Base-by-base conservation (phyloP, 2,329 filamentous ascomycete species). In the Hymenoscyphus linearis region DNA sequence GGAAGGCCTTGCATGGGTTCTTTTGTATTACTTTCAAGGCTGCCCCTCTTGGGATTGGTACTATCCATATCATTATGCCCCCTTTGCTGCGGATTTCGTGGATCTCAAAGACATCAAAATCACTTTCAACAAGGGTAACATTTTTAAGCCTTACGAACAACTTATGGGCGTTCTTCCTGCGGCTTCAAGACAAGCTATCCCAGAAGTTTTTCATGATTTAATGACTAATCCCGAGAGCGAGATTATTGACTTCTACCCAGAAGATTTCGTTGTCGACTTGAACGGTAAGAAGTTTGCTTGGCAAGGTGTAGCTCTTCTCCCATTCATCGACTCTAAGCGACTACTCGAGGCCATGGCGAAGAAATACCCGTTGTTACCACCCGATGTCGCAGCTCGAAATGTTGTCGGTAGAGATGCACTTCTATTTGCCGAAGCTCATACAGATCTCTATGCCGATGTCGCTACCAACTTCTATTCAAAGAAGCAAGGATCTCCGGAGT, bases 31-130 rank as follows among this genome's bases (percentile, higher is more conserved):
- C 74, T 96, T 97, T 75, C 95, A 99, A 75, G 95, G 95, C 27
- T 99, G 95, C 70, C 92, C 95, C 25, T 97, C 92, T 0, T 99
- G 96, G 95, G 96, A 93, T 58, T 99, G 95, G 95, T 99, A 95
- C 74, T 99, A 97, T 72, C 95, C 95, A 0, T 96, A 98, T 72
- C 95, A 99, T 73, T 99, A 99, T 73, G 96, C 95, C 1, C 95
- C 96, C 3, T 99, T 99, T 73, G 95, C 95, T 2, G 90, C 92
- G 58, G 95, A 99, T 74, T 99, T 99, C 74, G 87, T 89, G 62
- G 87, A 93, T 60, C 81, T 99, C 53, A 84, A 82, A 58, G 86
- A 91, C 67, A 86, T 96, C 80, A 81, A 89, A 35, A 85, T 96
- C 66, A 79, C 82, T 18, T 99, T 99, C 68, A 83, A 91, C 62